These are phyloP conservation scores for Chrysanthemum lavandulifolium DNA, from an alignment of 129 eudicot species.

Conservation along the genomic window DNA sequence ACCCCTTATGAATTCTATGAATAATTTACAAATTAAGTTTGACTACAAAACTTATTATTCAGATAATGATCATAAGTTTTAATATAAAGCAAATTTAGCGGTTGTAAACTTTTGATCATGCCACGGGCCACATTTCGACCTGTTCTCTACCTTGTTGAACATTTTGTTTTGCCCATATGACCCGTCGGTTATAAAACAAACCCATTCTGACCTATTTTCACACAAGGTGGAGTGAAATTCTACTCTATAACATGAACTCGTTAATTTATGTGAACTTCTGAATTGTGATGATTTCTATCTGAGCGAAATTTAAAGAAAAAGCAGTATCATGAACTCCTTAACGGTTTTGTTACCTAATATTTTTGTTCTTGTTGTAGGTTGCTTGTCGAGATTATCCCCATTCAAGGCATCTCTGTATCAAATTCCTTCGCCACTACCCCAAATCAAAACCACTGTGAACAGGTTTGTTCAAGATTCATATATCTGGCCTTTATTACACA, in stretches of 20 bases:
- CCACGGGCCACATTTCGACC: background rate
- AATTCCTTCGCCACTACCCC: constrained; percentile 35
- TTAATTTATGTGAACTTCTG: background rate
- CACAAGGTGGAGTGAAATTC: background rate
- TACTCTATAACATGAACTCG: background rate
- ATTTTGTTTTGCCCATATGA: background rate
- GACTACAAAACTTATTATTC: too few species aligned
- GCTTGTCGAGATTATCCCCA: constrained; percentile 50
- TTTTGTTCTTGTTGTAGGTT: constrained; percentile 25
- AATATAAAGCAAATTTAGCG: background rate
- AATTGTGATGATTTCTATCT: constrained; percentile 7
- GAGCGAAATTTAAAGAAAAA: background rate
- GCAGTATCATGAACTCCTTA: background rate
- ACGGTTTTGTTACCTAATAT: background rate
- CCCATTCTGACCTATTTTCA: constrained; percentile 2
- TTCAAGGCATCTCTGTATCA: constrained; percentile 44
- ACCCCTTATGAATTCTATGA: background rate
- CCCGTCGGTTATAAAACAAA: background rate
- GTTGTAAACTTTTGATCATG: background rate
- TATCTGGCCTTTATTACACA: background rate
- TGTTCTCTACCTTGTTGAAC: background rate
- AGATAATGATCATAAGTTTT: background rate
- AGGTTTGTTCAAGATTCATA: constrained; percentile 35
- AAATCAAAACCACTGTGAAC: constrained; percentile 33
- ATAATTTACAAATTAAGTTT: background rate